These are phyloP conservation scores for Mesembryanthemum crystallinum DNA, from an alignment of 148 eudicot genomes.

Conservation along the genomic window DNA sequence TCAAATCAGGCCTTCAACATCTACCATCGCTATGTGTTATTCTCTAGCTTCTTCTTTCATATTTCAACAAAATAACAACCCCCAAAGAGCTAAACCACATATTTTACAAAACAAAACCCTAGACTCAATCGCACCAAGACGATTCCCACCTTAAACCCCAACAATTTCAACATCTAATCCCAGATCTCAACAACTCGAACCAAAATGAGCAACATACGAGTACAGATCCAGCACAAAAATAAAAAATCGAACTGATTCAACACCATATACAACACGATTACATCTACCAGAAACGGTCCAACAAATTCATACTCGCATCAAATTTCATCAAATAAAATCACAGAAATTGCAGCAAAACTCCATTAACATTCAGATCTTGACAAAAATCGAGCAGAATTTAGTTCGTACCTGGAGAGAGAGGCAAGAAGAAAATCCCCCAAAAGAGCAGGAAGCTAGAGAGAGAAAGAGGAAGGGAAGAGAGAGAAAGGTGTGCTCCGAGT, in stretches of 20 bases:
- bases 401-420: neutral
- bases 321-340: neutral
- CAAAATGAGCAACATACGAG: neutral
- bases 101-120: neutral
- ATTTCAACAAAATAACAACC: neutral
- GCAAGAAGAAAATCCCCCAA: neutral
- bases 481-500: slow-evolving; percentile 26
- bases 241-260: neutral
- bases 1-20: neutral
- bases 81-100: too few relatives aligned
- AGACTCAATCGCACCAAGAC: too few relatives aligned
- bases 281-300: too few relatives aligned
- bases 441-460: neutral
- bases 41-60: too few relatives aligned
- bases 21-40: too few relatives aligned
- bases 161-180: neutral
- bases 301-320: too few relatives aligned
- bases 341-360: neutral
- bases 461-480: slow-evolving; percentile 6
- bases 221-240: slow-evolving; percentile 2
- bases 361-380: too few relatives aligned
- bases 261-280: too few relatives aligned
- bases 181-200: neutral
- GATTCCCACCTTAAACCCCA: neutral
- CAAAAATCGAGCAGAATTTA: neutral